A percentile compares a stretch with the other conserved stretches of the same genome.
These are phyloP conservation scores for Fusarium dlaminii DNA, from an alignment of 2,329 filamentous ascomycete genomes.

Conservation along the genomic window DNA sequence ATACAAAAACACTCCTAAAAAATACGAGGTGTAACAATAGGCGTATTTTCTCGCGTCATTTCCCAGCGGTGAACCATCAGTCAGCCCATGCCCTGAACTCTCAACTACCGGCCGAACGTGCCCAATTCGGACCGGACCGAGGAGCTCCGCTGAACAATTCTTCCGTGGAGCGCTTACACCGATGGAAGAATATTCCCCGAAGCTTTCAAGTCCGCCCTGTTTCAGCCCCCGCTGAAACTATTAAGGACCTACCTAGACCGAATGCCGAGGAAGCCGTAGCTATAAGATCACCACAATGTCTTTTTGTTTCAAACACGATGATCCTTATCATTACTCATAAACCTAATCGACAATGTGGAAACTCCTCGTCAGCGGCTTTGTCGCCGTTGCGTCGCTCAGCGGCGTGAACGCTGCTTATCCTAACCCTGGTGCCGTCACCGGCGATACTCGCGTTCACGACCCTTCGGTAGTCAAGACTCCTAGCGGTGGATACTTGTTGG, in stretches of 20 bases:
- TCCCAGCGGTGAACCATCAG: not conserved
- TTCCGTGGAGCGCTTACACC: conserved; percentile 26
- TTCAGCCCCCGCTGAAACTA: conserved; percentile 18
- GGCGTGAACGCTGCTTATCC: conserved; percentile 3
- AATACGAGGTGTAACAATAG: not conserved
- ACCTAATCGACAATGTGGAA: conserved; percentile 23
- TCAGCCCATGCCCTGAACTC: not conserved
- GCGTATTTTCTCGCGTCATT: too few species aligned
- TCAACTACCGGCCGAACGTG: not conserved
- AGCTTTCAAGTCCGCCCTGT: not conserved
- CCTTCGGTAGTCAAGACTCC: conserved; percentile 45
- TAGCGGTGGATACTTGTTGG: conserved; percentile 42
- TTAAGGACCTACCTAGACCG: conserved; percentile 3
- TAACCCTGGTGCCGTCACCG: conserved; percentile 40
- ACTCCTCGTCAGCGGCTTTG: conserved; percentile 31
- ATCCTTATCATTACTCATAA: not conserved
- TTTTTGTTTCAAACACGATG: not conserved
- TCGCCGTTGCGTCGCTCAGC: conserved; percentile 31
- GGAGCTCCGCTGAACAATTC: conserved; percentile 10
- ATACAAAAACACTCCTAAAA: not conserved
- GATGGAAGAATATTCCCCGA: not conserved
- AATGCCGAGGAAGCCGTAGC: not conserved
- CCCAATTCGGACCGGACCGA: conserved; percentile 16
- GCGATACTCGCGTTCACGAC: conserved; percentile 43
- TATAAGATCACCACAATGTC: conserved; percentile 1